phyloP scores from a whole-genome alignment of 2,329 filamentous ascomycete genomes.

The Sporothrix dimorphospora region DNA sequence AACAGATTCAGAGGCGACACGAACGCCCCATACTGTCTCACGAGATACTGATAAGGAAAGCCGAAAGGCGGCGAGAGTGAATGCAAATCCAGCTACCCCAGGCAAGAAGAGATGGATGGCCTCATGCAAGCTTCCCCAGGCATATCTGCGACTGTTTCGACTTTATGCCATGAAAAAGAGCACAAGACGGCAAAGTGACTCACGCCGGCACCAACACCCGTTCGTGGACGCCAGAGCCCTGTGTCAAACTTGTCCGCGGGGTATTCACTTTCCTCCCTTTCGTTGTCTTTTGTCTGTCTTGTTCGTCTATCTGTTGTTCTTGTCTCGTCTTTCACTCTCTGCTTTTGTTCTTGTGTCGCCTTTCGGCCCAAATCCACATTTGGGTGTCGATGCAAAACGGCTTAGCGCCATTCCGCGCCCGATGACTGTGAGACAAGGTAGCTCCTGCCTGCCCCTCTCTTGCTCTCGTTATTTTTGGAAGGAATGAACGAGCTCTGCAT shows the following conservation, averaged over 20 bases:
- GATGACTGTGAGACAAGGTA: not conserved
- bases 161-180: not conserved
- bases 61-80: too few relatives aligned
- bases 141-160: not conserved
- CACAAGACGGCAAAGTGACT: constrained; percentile 21
- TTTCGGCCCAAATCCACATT: constrained; percentile 29
- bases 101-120: not conserved
- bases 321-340: not conserved
- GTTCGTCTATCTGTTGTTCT: not conserved
- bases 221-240: not conserved
- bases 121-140: not conserved
- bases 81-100: not conserved
- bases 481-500: constrained; percentile 19
- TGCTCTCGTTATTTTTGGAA: not conserved
- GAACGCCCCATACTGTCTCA: not conserved
- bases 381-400: constrained; percentile 27
- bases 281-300: not conserved
- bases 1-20: constrained; percentile 9
- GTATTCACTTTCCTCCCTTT: not conserved
- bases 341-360: not conserved
- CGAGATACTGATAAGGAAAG: too few relatives aligned
- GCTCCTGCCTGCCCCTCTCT: not conserved
- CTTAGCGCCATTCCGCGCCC: not conserved
- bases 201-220: constrained; percentile 12
- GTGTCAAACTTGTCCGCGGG: not conserved